Conservation (phyloP, 306 rosid genomes). For the Corylus avellana region DNA sequence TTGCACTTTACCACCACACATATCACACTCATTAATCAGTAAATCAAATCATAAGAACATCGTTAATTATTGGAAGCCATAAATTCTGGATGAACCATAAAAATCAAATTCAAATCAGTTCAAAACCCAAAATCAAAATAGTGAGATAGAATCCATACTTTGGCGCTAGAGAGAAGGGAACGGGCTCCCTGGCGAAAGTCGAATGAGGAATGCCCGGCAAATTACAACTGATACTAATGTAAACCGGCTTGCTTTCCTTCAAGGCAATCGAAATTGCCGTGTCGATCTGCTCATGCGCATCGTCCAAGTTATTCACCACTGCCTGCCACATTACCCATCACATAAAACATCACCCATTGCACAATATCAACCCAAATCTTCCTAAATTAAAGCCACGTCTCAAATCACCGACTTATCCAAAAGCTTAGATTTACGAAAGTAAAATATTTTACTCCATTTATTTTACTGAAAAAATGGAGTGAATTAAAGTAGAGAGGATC, state of each 20-base stretch:
- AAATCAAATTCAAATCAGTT: not conserved
- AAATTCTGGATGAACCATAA: not conserved
- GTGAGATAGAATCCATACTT: conserved; percentile 39
- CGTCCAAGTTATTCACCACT: conserved; percentile 81
- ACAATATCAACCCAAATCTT: conserved; percentile 1
- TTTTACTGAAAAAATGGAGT: too few relatives aligned
- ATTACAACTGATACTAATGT: conserved; percentile 78
- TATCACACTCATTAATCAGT: not conserved
- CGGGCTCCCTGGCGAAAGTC: conserved; percentile 79
- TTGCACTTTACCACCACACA: not conserved
- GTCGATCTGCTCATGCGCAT: conserved; percentile 78
- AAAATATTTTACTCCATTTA: too few relatives aligned
- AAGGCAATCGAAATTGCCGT: conserved; percentile 89
- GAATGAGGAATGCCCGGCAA: conserved; percentile 69
- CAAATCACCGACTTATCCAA: too few relatives aligned
- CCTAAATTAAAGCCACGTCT: too few relatives aligned
- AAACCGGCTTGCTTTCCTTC: conserved; percentile 89
- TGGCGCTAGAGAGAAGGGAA: conserved; percentile 72
- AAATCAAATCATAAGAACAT: not conserved
- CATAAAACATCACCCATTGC: not conserved
- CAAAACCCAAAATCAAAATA: not conserved
- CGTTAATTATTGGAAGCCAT: too few relatives aligned
- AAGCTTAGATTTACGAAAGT: too few relatives aligned
- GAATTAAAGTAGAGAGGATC: too few relatives aligned
- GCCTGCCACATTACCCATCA: conserved; percentile 46